Conservation (phyloP, 2,329 filamentous ascomycete species). For the Hymenoscyphus occultus region DNA sequence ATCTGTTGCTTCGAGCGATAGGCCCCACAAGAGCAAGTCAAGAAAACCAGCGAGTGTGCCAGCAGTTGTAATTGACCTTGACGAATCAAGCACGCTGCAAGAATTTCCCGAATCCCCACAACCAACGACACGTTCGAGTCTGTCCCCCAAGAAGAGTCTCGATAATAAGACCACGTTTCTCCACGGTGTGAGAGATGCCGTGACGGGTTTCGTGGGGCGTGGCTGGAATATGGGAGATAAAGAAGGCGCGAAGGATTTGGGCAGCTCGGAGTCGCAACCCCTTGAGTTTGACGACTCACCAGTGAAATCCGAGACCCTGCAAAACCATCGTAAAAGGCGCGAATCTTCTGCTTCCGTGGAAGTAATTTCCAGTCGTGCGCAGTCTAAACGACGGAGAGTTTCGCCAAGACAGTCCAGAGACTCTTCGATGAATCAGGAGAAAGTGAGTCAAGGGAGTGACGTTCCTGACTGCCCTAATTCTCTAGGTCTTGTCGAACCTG, state of each 20-base stretch:
- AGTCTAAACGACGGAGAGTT: not conserved
- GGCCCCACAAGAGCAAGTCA: not conserved
- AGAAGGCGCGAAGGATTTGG: not conserved
- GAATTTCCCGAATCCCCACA: not conserved
- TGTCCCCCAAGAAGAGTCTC: not conserved
- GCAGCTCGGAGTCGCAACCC: constrained; percentile 2
- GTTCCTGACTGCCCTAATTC: not conserved
- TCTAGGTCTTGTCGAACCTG: not conserved
- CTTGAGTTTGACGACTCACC: constrained; percentile 17
- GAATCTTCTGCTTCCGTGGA: not conserved
- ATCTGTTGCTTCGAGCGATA: not conserved
- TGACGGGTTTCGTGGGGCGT: not conserved
- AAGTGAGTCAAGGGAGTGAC: not conserved
- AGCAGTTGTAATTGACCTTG: not conserved
- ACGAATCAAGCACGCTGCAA: not conserved
- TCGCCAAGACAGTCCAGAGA: not conserved
- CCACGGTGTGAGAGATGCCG: not conserved
- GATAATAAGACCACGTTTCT: not conserved
- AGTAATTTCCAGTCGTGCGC: not conserved
- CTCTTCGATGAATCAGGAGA: not conserved
- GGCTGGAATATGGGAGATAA: not conserved
- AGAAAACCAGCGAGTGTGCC: not conserved
- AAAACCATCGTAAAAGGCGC: not conserved
- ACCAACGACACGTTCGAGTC: not conserved
- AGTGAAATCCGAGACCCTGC: not conserved